Evolutionary conservation across 2,329 filamentous ascomycete genomes (phyloP), one percentile per base, ranked within the genome.

Genomic region (Aspergillus bombycis): DNA sequence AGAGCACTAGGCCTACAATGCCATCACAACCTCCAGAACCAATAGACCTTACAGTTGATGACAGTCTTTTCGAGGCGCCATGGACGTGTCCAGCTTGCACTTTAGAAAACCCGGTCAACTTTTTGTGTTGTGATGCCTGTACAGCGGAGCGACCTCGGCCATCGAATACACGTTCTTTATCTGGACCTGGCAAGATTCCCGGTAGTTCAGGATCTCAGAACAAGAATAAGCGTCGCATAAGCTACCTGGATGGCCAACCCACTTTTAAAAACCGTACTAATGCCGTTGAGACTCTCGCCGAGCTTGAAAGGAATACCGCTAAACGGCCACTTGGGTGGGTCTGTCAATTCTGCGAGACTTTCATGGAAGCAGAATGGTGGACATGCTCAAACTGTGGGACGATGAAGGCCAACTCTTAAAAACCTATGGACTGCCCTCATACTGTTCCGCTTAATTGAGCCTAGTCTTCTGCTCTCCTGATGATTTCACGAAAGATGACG

Each of bases 281-380:
- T 34, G 72, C 75, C 11, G 76, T 79, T 4, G 81, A 82, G 60
- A 70, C 72, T 0, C 70, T 82, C 3, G 70, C 74, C 16, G 69
- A 70, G 7, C 68, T 81, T 32, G 76, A 83, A 43, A 76, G 77
- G 26, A 79, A 79, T 28, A 75, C 75, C n/a, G 77, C 77, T 23
- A 79, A 78, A 45, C 76, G 82, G 53, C 81, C 83, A 2, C 69
- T 88, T 23, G 87, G 86, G 1, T 89, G 88, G 88, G 78, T 83
- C 60, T 90, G 88, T 72, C 69, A 79, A 58, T 75, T 78, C 7
- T 90, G 88, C 64, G 85, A 85, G 7, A 82, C 83, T 0, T 89
- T 87, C 64, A 89, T 89, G 86, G 87, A 89, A 72, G 82, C 81
- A 23, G 77, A 86, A 68, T 89, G 86, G 86, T 89, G 86, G 87